Evolutionary conservation across 1,139 yeast species (phyloP).

Genomic region (Suhomyces ambrosiae): DNA sequence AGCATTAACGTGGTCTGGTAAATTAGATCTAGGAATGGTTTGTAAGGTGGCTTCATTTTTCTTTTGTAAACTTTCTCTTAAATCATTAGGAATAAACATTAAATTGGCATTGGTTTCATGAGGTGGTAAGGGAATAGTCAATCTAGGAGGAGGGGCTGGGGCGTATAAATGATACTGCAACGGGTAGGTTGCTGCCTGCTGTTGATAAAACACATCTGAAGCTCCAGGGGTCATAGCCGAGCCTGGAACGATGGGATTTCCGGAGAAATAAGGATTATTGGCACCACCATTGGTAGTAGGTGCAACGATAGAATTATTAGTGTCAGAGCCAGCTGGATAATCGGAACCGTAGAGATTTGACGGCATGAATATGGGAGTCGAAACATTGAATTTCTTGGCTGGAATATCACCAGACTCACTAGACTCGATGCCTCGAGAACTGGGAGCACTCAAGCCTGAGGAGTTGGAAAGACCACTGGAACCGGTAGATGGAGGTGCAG

Average conservation of each 20-base stretch:
- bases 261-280: slow-evolving; percentile 25
- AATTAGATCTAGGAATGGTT: slow-evolving; percentile 56
- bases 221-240: slow-evolving; percentile 16
- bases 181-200: slow-evolving; percentile 48
- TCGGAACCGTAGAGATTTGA: slow-evolving; percentile 16
- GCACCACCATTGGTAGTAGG: slow-evolving; percentile 7
- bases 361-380: slow-evolving; percentile 36
- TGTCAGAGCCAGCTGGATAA: slow-evolving; percentile 9
- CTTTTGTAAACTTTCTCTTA: slow-evolving; percentile 71
- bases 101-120: slow-evolving; percentile 71
- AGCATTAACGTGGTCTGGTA: slow-evolving; percentile 77
- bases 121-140: slow-evolving; percentile 58
- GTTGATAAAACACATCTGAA: slow-evolving; percentile 24
- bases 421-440: slow-evolving; percentile 4
- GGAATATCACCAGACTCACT: slow-evolving; percentile 8
- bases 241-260: slow-evolving; percentile 11
- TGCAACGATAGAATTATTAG: slow-evolving; percentile 9
- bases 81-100: slow-evolving; percentile 70
- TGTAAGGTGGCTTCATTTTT: slow-evolving; percentile 84
- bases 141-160: slow-evolving; percentile 81
- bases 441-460: slow-evolving; percentile 4
- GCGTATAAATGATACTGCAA: slow-evolving; percentile 88
- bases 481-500: slow-evolving; percentile 4
- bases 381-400: slow-evolving; percentile 30
- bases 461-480: slow-evolving; percentile 1